These are phyloP conservation scores for Penicillium canescens DNA, from an alignment of 495 filamentous ascomycete genomes.

Conservation along the genomic window DNA sequence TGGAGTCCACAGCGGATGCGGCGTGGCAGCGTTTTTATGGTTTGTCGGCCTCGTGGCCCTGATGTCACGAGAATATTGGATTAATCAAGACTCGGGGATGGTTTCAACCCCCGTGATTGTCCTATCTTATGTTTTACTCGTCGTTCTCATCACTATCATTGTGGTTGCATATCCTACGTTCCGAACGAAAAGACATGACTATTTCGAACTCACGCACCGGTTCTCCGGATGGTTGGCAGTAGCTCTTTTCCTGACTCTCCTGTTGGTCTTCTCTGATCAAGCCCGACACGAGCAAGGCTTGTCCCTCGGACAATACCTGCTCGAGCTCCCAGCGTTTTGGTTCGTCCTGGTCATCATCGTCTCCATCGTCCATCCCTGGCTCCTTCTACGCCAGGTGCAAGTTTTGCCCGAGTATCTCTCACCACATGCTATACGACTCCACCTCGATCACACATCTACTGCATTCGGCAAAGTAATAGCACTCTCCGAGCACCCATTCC, in stretches of 20 bases:
- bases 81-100: constrained; percentile 11
- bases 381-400: constrained; percentile 46
- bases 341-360: constrained; percentile 37
- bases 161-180: constrained; percentile 46
- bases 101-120: constrained; percentile 33
- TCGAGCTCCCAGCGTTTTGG: constrained; percentile 46
- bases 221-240: constrained; percentile 56
- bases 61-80: constrained; percentile 48
- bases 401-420: constrained; percentile 66
- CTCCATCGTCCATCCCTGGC: constrained; percentile 45
- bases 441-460: constrained; percentile 60
- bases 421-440: constrained; percentile 68
- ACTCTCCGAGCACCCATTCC: constrained; percentile 56
- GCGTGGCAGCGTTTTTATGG: constrained; percentile 69
- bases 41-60: constrained; percentile 46
- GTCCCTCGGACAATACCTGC: constrained; percentile 32
- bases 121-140: constrained; percentile 41
- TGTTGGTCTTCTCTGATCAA: constrained; percentile 40
- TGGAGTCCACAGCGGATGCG: constrained; percentile 73
- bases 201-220: constrained; percentile 58
- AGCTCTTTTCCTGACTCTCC: constrained; percentile 45
- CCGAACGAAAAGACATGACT: constrained; percentile 50
- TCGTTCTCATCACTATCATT: constrained; percentile 45
- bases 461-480: constrained; percentile 45
- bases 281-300: constrained; percentile 21